Percentiles rank a stretch among this genome's conserved stretches.
phyloP scores from a whole-genome alignment of 768 basidiomycete genomes.

The Auriculariales sp. region DNA sequence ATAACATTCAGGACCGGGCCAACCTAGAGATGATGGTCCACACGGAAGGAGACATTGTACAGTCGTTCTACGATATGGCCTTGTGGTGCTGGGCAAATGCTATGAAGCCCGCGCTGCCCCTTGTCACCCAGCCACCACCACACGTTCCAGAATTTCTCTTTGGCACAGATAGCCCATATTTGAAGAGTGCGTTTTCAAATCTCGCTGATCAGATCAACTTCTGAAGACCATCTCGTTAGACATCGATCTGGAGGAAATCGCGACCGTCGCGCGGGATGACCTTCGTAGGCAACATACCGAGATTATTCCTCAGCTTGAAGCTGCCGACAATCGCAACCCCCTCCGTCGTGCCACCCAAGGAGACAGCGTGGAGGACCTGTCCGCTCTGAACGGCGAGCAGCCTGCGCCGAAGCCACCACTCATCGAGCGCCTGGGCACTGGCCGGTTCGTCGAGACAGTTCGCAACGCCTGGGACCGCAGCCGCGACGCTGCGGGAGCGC shows the following conservation, averaged over 20 bases:
- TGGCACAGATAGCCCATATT: constrained; percentile 17
- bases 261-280: constrained; percentile 21
- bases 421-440: background rate
- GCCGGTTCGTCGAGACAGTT: background rate
- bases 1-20: constrained; percentile 50
- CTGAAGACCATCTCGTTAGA: constrained; percentile 7
- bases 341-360: background rate
- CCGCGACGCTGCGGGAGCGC: no score
- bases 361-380: background rate
- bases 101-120: constrained; percentile 31
- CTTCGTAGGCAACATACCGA: constrained; percentile 17
- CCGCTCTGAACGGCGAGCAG: no score
- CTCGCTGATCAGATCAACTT: constrained; percentile 5
- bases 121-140: constrained; percentile 18
- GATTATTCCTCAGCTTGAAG: constrained; percentile 4
- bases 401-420: no score
- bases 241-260: constrained; percentile 25
- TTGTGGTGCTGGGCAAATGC: constrained; percentile 44
- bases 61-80: constrained; percentile 54
- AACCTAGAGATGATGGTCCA: constrained; percentile 47
- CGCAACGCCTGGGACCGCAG: no score
- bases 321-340: background rate
- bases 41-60: constrained; percentile 56
- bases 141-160: constrained; percentile 26
- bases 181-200: constrained; percentile 10